Percentiles rank a stretch among this genome's conserved stretches.
These are phyloP conservation scores for Taxillus chinensis DNA, from an alignment of 164 flowering plant genomes.

Conservation along the genomic window DNA sequence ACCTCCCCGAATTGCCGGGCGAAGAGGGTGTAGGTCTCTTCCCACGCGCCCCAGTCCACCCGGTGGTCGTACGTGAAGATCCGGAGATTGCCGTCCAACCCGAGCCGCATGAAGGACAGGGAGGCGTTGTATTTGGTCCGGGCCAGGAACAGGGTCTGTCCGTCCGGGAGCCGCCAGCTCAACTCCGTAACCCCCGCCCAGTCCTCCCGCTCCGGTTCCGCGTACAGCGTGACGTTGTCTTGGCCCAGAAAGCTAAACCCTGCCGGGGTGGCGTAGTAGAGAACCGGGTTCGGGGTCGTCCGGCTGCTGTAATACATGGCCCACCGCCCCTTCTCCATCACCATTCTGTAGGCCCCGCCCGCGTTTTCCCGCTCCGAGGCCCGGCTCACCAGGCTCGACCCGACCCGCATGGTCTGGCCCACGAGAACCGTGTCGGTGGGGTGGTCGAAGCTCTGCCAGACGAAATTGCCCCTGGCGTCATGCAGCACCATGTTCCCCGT, in stretches of 20 bases:
- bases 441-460: constrained; percentile 53
- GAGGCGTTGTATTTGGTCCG: constrained; percentile 27
- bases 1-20: background rate
- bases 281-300: constrained; percentile 14
- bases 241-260: background rate
- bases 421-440: constrained; percentile 49
- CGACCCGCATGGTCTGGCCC: constrained; percentile 30
- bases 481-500: constrained; percentile 46
- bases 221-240: constrained; percentile 5
- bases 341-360: constrained; percentile 32
- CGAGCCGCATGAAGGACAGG: constrained; percentile 18
- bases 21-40: constrained; percentile 22
- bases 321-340: constrained; percentile 23
- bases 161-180: background rate
- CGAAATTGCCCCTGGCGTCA: constrained; percentile 27
- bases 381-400: constrained; percentile 34
- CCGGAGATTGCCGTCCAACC: constrained; percentile 23
- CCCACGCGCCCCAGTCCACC: constrained; percentile 14
- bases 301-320: constrained; percentile 17
- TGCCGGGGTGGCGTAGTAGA: constrained; percentile 12
- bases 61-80: constrained; percentile 17
- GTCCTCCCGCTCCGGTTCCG: constrained; percentile 7
- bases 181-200: constrained; percentile 3
- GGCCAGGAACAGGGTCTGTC: background rate
- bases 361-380: constrained; percentile 18